Percentiles rank a stretch among this genome's conserved stretches.
phyloP scores from a whole-genome alignment of 2,329 filamentous ascomycete genomes.

The Trichoderma simmonsii region DNA sequence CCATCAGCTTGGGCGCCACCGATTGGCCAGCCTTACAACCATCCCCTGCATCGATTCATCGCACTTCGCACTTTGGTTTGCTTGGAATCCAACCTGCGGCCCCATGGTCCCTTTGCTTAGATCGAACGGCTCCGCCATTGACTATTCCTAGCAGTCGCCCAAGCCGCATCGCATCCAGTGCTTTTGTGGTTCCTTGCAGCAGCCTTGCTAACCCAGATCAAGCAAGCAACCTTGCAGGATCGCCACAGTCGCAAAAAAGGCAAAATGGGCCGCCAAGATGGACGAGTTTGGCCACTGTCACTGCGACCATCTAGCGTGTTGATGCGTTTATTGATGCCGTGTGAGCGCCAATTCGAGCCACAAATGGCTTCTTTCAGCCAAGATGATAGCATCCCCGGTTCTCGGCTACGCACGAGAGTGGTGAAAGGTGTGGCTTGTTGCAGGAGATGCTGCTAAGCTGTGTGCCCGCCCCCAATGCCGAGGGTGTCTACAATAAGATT shows the following conservation, averaged over 20 bases:
- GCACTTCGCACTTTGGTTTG: neutral
- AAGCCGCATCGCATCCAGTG: constrained; percentile 4
- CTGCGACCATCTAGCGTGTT: constrained; percentile 3
- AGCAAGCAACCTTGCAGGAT: constrained; percentile 14
- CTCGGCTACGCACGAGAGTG: neutral
- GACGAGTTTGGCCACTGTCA: neutral
- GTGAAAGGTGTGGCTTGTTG: constrained; percentile 7
- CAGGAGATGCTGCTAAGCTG: constrained; percentile 11
- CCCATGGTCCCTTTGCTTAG: neutral
- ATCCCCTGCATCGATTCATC: neutral
- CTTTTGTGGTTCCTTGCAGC: constrained; percentile 3
- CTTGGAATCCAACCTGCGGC: neutral
- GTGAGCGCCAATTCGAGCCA: neutral
- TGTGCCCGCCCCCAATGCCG: constrained; percentile 13
- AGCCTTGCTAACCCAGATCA: constrained; percentile 15
- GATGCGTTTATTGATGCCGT: constrained; percentile 1
- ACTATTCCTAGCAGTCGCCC: neutral
- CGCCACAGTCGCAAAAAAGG: constrained; percentile 11
- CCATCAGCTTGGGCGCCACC: neutral
- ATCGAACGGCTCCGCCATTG: constrained; percentile 13
- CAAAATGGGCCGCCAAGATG: constrained; percentile 16
- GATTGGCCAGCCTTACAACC: constrained; percentile 12
- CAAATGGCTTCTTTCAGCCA: neutral
- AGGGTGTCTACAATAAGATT: constrained; percentile 10
- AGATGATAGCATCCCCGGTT: neutral